Percentiles rank a stretch among this genome's conserved stretches.
phyloP scores from a whole-genome alignment of 2,329 filamentous ascomycete genomes.

The Stachybotrys echinatus region DNA sequence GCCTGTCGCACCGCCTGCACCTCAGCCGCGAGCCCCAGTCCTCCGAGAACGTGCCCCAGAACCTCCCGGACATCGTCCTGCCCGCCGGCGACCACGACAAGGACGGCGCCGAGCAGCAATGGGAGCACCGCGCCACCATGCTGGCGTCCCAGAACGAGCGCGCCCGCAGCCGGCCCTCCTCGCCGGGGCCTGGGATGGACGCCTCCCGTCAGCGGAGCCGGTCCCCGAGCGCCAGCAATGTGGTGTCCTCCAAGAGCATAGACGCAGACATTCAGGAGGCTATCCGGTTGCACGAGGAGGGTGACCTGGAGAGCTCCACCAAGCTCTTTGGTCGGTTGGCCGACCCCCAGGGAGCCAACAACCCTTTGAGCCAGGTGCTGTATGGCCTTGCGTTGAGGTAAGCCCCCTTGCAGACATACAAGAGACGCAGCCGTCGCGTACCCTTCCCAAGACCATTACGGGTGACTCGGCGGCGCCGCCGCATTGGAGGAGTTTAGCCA shows the following conservation, averaged over 20 bases:
- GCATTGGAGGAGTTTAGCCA: not conserved
- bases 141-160: constrained; percentile 62
- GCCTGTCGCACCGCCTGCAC: constrained; percentile 67
- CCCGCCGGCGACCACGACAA: constrained; percentile 28
- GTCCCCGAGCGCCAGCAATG: constrained; percentile 10
- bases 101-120: constrained; percentile 60
- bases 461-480: constrained; percentile 10
- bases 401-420: too few species aligned
- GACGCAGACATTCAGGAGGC: constrained; percentile 84
- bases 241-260: constrained; percentile 45
- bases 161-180: constrained; percentile 35
- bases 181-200: constrained; percentile 13
- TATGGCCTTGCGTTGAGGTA: constrained; percentile 88
- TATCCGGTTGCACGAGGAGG: constrained; percentile 86
- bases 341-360: constrained; percentile 78
- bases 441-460: too few species aligned
- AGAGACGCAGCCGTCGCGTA: too few species aligned
- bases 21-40: constrained; percentile 52
- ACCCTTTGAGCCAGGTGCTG: constrained; percentile 90
- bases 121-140: constrained; percentile 92
- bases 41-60: constrained; percentile 70
- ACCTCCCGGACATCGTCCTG: constrained; percentile 69
- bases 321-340: constrained; percentile 78
- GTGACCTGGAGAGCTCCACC: constrained; percentile 75
- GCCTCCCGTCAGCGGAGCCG: constrained; percentile 7